These are phyloP conservation scores for Floccularia luteovirens DNA, from an alignment of 768 basidiomycete species.

Conservation along the genomic window DNA sequence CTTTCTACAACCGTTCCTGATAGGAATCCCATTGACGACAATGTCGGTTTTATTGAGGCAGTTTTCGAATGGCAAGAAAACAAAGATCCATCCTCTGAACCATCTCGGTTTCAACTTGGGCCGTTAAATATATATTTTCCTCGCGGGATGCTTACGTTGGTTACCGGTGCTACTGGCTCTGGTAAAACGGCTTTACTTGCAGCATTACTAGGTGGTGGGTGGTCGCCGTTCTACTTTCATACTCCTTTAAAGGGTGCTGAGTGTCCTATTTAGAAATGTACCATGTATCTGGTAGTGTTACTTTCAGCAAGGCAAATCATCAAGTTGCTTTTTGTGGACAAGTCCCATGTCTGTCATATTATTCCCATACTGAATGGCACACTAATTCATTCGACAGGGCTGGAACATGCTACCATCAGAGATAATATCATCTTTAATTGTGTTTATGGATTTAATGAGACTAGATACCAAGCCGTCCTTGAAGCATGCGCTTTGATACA, in stretches of 20 bases:
- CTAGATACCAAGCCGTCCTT: constrained; percentile 60
- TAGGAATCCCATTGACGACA: constrained; percentile 9
- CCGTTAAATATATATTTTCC: constrained; percentile 56
- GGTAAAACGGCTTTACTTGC: constrained; percentile 62
- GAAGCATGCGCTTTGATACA: constrained; percentile 68
- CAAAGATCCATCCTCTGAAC: constrained; percentile 15
- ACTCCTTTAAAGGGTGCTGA: constrained; percentile 1
- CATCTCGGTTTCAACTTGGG: constrained; percentile 44
- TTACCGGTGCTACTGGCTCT: constrained; percentile 61
- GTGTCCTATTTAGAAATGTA: constrained; percentile 44
- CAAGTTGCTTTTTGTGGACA: constrained; percentile 66
- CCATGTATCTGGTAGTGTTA: constrained; percentile 44
- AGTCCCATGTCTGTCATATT: constrained; percentile 41
- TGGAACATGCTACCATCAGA: constrained; percentile 74
- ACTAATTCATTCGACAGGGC: constrained; percentile 32
- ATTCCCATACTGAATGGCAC: background rate
- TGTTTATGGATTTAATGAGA: constrained; percentile 45
- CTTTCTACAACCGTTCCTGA: constrained; percentile 35
- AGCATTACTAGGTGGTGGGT: constrained; percentile 60
- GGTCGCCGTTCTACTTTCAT: constrained; percentile 2
- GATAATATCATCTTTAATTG: constrained; percentile 79
- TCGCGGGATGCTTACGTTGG: constrained; percentile 43
- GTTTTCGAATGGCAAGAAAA: constrained; percentile 49
- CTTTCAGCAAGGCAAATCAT: constrained; percentile 47
- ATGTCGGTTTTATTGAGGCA: constrained; percentile 48